Evolutionary conservation across 305 asterid genomes (phyloP).

Genomic region (Euphrasia arctica): DNA sequence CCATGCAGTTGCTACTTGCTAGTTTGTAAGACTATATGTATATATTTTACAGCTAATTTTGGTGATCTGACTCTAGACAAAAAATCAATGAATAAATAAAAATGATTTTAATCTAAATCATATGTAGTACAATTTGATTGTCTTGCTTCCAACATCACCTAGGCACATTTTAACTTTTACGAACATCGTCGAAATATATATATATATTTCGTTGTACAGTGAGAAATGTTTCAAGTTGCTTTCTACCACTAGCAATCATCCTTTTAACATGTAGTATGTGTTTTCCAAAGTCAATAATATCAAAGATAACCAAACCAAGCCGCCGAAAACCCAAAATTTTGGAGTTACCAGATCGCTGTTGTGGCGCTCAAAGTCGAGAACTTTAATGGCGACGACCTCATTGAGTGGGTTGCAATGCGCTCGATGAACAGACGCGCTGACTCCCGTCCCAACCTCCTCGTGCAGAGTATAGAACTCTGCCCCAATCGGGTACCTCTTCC

Average conservation of each 20-base stretch:
- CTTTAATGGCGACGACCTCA: conserved; percentile 83
- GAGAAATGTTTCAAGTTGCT: no score
- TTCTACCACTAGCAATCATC: no score
- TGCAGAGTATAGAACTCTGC: conserved; percentile 70
- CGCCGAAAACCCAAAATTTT: no score
- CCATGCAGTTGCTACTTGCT: conserved; percentile 11
- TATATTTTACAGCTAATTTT: conserved; percentile 15
- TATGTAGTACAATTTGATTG: background rate
- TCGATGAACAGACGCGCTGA: conserved; percentile 88
- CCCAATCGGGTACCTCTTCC: conserved; percentile 87
- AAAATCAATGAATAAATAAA: background rate
- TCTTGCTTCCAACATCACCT: background rate
- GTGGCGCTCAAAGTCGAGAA: conserved; percentile 87
- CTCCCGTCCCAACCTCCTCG: conserved; percentile 95
- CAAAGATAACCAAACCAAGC: no score
- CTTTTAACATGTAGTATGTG: no score
- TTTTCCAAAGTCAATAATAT: no score
- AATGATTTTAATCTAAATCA: conserved; percentile 10
- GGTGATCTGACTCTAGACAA: conserved; percentile 10
- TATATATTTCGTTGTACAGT: no score
- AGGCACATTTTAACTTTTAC: no score
- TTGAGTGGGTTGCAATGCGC: conserved; percentile 59
- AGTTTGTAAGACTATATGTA: conserved; percentile 19
- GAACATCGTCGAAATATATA: no score
- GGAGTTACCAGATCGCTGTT: conserved; percentile 80